Evolutionary conservation across 139 green algal species (phyloP), one percentile per base, ranked within the genome.

Genomic region (Chlorella sp.): DNA sequence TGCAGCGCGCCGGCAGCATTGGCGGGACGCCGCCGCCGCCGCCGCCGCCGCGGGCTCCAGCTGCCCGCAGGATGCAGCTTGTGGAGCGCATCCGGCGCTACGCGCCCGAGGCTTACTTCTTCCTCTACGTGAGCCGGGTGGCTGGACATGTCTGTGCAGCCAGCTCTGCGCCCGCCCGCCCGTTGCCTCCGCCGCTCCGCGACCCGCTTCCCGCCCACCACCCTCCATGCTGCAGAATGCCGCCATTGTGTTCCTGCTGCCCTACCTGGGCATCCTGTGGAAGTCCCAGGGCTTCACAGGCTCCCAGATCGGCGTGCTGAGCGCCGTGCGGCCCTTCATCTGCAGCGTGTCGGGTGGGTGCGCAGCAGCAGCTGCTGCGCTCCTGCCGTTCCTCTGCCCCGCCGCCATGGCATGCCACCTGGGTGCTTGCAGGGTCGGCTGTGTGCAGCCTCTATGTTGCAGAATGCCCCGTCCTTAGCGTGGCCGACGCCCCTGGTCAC

Each of bases 231-330:
- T 6, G 3, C 30, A 70, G 64, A 76, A 76, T 8, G 70, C 26
- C 8, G 22, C 38, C 2, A 76, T 76, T 6, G 76, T 82, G 38
- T 82, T 82, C 28, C 19, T 82, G 6, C 38, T 58, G 58, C 76
- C 76, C 0, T 82, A 60, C 40, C 58, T 82, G 11, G 40, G 56
- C 58, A 72, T 82, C 2, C 40, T 73, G 24, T 82, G 76, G 76
- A 44, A 34, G 19, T 40, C 13, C 6, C 26, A 73, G n/a, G 38
- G 38, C 6, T 68, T 58, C 34, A 51, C 58, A 3, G 58, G 76
- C 24, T 24, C 26, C 9, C 76, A 82, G 34, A 82, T 82, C 24
- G 76, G 76, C 28, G 22, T 82, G 4, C 58, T 82, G 38, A 41
- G 38, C 13, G 58, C 56, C 6, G 24, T 82, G 32, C 56, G 56